Base-by-base conservation (phyloP, 129 eudicot genomes). In the Glebionis coronaria region DNA sequence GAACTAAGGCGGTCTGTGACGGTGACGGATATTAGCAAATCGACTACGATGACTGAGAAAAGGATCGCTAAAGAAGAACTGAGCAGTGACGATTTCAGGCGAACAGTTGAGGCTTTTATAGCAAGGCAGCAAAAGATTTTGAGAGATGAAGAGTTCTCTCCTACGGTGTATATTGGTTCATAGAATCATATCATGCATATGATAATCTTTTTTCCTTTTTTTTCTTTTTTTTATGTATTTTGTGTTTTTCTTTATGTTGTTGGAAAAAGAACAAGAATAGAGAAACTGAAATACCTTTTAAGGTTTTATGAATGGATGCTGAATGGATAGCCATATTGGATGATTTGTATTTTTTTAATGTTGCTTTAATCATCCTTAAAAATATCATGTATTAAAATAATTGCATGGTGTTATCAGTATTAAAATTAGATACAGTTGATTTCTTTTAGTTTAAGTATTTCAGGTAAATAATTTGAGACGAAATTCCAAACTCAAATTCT, bases 1-100 rank as follows among this genome's bases (percentile, higher is more conserved):
- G 70, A 77, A 58, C 29, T 79, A 75, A 69, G 85, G 65, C 82
- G 96, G 47, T 65, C 81, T 64, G 63, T 29, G 78, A 90, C 88
- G 56, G 63, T 29, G 78, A 90, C 88, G 56, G 91, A 74, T 45
- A 61, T 87, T 20, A 53, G 69, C 38, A 57, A 68, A 51, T 42
- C 60, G 70, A 70, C 27, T 27, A 46, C 15, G 18, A 5, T 1
- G 69, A 9, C 45, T 49, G 85, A 78, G 51, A 62, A 2, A 56
- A 63, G 73, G 28, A 27, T 21, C 42, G 44, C 4, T 44, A 35
- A 54, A 12, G 80, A 75, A 8, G 82, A 80, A 47, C 62, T 88
- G 92, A 92, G 91, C 51, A 44, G 77, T 54, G 95, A 88, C 9
- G 98, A 93, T 74, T 93, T 93, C 81, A 72, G 90, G 82, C 74